These are phyloP conservation scores for Exophiala bonariae DNA, from an alignment of 2,329 filamentous ascomycete genomes.

Conservation along the genomic window DNA sequence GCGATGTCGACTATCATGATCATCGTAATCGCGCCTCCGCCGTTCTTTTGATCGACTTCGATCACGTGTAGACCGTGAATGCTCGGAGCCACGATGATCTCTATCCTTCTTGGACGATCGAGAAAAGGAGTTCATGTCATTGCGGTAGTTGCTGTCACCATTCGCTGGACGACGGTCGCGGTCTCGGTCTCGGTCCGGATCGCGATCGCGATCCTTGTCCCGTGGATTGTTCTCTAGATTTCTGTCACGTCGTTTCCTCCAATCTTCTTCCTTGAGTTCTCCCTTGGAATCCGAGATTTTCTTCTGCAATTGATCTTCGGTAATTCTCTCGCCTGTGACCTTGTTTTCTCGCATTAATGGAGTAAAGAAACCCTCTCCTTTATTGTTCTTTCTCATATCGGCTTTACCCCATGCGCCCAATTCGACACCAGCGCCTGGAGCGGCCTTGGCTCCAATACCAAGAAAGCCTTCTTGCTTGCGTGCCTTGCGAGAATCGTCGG, in stretches of 20 bases:
- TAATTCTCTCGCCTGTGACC: conserved; percentile 61
- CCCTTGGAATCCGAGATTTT: conserved; percentile 52
- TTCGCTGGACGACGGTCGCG: conserved; percentile 31
- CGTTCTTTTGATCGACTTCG: conserved; percentile 41
- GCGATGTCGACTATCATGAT: conserved; percentile 33
- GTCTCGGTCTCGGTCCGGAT: conserved; percentile 34
- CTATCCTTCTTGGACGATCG: conserved; percentile 38
- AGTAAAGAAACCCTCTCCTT: conserved; percentile 56
- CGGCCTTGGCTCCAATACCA: conserved; percentile 83
- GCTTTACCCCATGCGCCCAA: conserved; percentile 76
- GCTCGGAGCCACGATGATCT: conserved; percentile 29
- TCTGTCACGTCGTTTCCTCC: conserved; percentile 45
- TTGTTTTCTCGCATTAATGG: conserved; percentile 63
- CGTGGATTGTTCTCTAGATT: conserved; percentile 42
- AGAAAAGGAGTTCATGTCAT: conserved; percentile 40
- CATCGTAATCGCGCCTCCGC: conserved; percentile 33
- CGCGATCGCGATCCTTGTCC: conserved; percentile 35
- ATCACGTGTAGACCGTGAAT: conserved; percentile 27
- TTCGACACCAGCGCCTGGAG: conserved; percentile 56
- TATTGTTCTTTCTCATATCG: conserved; percentile 53
- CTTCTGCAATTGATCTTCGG: conserved; percentile 60
- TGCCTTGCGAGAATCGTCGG: conserved; percentile 52
- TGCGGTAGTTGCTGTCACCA: conserved; percentile 36
- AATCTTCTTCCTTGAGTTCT: conserved; percentile 43
- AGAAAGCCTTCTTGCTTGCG: conserved; percentile 73